These are phyloP conservation scores for Cocos nucifera DNA, from an alignment of 176 grass and related monocot species.

Conservation along the genomic window DNA sequence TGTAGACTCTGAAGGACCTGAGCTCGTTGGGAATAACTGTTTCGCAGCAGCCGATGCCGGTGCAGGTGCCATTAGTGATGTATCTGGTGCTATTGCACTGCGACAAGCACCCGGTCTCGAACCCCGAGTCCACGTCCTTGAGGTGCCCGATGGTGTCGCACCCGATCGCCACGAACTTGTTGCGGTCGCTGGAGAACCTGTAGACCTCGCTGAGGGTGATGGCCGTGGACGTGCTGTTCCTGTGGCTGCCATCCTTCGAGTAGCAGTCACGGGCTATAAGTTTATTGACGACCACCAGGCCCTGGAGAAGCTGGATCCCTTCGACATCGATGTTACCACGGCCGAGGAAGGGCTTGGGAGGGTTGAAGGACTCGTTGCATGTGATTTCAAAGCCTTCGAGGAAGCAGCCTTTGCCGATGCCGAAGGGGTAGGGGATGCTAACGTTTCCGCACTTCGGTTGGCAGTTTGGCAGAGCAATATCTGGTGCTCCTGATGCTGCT, in stretches of 20 bases:
- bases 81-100: background rate
- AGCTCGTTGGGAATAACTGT: background rate
- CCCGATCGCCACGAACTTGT: background rate
- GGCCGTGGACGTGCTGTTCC: background rate
- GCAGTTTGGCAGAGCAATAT: too few relatives aligned
- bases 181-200: background rate
- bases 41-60: background rate
- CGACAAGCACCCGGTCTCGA: background rate
- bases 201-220: background rate
- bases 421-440: constrained; percentile 5
- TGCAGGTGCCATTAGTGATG: background rate
- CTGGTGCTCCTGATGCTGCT: too few relatives aligned
- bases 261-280: background rate
- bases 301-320: background rate
- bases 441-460: background rate
- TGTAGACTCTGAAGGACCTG: background rate
- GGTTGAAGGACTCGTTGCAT: background rate
- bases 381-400: constrained; percentile 10
- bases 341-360: background rate
- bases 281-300: background rate
- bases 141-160: background rate
- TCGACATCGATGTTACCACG: background rate
- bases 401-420: constrained; percentile 13
- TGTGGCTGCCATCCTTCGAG: background rate
- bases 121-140: rapidly evolving